Evolutionary conservation across 2,329 filamentous ascomycete genomes (phyloP), one percentile per base, ranked within the genome.

Genomic region (Alternaria solani): DNA sequence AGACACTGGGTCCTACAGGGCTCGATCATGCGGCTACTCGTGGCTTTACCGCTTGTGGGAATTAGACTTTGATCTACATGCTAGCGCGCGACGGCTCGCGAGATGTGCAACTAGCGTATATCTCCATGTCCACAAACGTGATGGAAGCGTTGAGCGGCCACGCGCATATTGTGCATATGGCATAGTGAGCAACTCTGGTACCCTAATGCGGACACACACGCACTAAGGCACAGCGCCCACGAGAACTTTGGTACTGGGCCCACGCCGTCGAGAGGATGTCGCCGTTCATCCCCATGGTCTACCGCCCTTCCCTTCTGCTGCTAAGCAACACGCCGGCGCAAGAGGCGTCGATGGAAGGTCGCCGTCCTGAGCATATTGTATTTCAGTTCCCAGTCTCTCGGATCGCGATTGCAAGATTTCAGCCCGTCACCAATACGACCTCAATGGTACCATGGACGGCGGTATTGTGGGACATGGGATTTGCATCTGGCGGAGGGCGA

Each of bases 21-120:
- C 32, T 49, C 42, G 54, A 59, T 64, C 55, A 62, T 55, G 51
- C 59, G 48, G 51, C 51, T 51, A 30, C 46, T 36, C 23, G 48
- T 48, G 42, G 52, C 48, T 47, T 58, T 59, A 51, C 59, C 52
- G 32, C 16, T 30, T 58, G 28, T 44, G 55, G 46, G 26, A 36
- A 53, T 56, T 62, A 59, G 53, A 54, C 59, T 62, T 58, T 62
- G 43, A 59, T 59, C 56, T 53, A 28, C 56, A n/a, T 26, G 12
- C 28, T 59, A 59, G 56, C 43, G 49, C 43, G 51, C 43, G 49
- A 59, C 34, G 43, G 56, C 51, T 46, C 51, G 28, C 51, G 36
- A 51, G 54, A 55, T 55, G 46, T 23, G 20, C 51, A 30, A 14
- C 55, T 64, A 64, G 61, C 51, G 51, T 36, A 55, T 56, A 56